Evolutionary conservation across 208 protist genomes (phyloP).

Genomic region (Naegleria gruberi): DNA sequence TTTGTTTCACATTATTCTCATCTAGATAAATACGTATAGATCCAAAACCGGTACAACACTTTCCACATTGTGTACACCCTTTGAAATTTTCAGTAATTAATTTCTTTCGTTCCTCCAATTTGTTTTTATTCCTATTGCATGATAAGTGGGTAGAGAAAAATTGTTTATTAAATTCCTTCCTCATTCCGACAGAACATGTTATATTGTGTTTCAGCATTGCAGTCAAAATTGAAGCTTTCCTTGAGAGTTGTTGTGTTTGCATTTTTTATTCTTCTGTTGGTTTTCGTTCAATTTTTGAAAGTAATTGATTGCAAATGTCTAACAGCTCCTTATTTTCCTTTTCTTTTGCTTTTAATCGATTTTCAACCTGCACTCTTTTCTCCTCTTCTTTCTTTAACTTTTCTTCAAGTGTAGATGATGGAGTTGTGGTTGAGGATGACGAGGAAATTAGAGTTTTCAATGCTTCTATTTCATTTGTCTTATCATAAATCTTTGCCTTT

Average conservation of each 20-base stretch:
- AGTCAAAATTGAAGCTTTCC: too few relatives aligned
- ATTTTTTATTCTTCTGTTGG: not conserved
- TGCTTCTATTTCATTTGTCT: not conserved
- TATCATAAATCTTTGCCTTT: not conserved
- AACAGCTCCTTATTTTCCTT: not conserved
- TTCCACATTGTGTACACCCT: not conserved
- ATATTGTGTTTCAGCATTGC: too few relatives aligned
- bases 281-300: not conserved
- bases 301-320: not conserved
- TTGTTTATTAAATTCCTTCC: too few relatives aligned
- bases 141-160: too few relatives aligned
- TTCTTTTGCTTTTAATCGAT: not conserved
- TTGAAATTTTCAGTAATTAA: not conserved
- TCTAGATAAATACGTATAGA: not conserved
- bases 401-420: not conserved
- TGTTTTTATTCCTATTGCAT: too few relatives aligned
- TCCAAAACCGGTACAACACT: not conserved
- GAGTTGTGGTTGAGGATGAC: not conserved
- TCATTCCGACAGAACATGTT: too few relatives aligned
- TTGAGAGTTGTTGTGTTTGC: too few relatives aligned
- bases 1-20: not conserved
- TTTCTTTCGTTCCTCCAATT: too few relatives aligned
- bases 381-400: not conserved
- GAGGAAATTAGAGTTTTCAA: not conserved
- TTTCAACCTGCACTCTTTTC: not conserved